Base-by-base conservation (phyloP, 2,329 filamentous ascomycete species). In the Calonectria fujianensis region DNA sequence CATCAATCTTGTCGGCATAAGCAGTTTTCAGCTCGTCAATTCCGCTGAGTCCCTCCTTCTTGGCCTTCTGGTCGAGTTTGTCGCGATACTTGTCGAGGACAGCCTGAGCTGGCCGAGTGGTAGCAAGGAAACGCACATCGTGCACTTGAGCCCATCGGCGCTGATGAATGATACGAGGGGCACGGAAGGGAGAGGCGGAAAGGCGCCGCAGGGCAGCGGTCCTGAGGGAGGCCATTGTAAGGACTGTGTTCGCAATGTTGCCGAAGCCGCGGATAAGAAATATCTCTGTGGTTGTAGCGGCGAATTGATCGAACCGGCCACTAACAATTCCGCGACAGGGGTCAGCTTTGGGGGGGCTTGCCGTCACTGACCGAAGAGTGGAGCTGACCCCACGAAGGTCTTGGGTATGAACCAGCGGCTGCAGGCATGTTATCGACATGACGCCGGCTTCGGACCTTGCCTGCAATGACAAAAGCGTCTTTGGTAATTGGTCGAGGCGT, bases 101-200 rank as follows among this genome's bases (percentile, higher is more conserved):
- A 80, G 90, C 89, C 73, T 91, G 90, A 61, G 93, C 89, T 72
- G 91, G 88, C 73, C 91, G 91, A 75, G 96, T 94, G 20, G 95
- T 97, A 75, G 94, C 94, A 59, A 98, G 91, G 88, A 96, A 98
- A 77, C 96, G 95, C 63, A 98, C 93, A 85, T 98, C 95, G 85
- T 97, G 95, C 37, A 98, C 96, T 81, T 95, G 95, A 2, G 96
- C 96, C 94, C 95, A 97, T 83, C 96, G 92, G 71, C 93, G 92
- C 85, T 98, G 96, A 79, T 87, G 83, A 71, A 83, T 78, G 69
- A 82, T 81, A 75, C 82, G 83, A 35, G 83, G 78, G 14, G 81
- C 76, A 69, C 83, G 84, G 57, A 83, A 68, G 16, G 83, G 82
- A 72, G 80, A 80, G 78, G 79, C 79, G 71, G 83, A 77, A 39